A percentile compares a stretch with the other conserved stretches of the same genome.
Evolutionary conservation across 805 yeast species (phyloP).

Genomic region (Ogataea dorogensis): DNA sequence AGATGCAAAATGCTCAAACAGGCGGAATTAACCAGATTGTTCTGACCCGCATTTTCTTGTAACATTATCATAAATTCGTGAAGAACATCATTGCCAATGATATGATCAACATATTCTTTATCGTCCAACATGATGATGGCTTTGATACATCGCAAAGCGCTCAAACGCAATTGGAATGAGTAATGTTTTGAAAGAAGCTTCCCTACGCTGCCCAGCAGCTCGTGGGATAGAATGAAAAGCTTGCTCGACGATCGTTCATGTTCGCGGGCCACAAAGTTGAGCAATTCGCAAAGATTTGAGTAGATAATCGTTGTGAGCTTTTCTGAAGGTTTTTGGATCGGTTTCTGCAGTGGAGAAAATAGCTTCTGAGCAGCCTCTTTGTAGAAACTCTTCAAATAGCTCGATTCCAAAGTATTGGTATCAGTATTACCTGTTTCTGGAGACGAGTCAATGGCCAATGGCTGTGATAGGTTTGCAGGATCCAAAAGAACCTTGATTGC

Average conservation of each 20-base stretch:
- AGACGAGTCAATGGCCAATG: slow-evolving; percentile 18
- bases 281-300: slow-evolving; percentile 59
- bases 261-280: slow-evolving; percentile 63
- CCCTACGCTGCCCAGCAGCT: slow-evolving; percentile 55
- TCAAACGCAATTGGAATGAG: slow-evolving; percentile 55
- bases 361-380: slow-evolving; percentile 36
- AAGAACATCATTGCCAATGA: slow-evolving; percentile 58
- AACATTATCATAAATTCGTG: slow-evolving; percentile 47
- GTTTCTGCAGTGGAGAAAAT: slow-evolving; percentile 27
- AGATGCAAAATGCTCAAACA: slow-evolving; percentile 55
- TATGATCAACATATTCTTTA: slow-evolving; percentile 52
- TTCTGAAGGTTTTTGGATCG: slow-evolving; percentile 1
- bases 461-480: slow-evolving; percentile 35
- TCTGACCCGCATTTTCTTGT: slow-evolving; percentile 44
- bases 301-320: slow-evolving; percentile 19
- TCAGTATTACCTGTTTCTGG: slow-evolving; percentile 17
- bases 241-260: slow-evolving; percentile 60
- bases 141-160: slow-evolving; percentile 69
- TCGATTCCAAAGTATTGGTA: slow-evolving; percentile 6
- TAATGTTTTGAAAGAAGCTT: slow-evolving; percentile 44
- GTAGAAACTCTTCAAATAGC: slow-evolving; percentile 61
- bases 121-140: slow-evolving; percentile 62
- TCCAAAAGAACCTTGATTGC: slow-evolving; percentile 75
- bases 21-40: slow-evolving; percentile 72
- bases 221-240: slow-evolving; percentile 59